Percentiles rank a stretch among this genome's conserved stretches.
These are phyloP conservation scores for Scleroderma citrinum DNA, from an alignment of 768 basidiomycete genomes.

Conservation along the genomic window DNA sequence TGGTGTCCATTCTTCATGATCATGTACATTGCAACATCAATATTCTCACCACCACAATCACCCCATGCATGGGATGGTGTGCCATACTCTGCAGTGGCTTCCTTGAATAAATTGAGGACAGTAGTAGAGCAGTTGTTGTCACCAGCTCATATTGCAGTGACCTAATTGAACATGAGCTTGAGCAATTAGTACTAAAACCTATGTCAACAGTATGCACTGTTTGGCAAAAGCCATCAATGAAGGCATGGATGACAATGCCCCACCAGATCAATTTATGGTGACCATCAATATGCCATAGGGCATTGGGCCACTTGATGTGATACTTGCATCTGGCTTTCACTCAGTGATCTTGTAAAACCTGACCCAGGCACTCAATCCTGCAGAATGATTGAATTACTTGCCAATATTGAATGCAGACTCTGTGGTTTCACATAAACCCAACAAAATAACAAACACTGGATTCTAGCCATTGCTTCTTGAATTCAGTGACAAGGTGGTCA, in stretches of 20 bases:
- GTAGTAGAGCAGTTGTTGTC: slow-evolving; percentile 29
- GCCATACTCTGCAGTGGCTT: background rate
- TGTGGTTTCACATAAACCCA: slow-evolving; percentile 22
- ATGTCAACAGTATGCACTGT: slow-evolving; percentile 11
- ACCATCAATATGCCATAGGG: slow-evolving; percentile 21
- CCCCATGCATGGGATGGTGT: slow-evolving; percentile 26
- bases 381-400: slow-evolving; percentile 21
- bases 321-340: slow-evolving; percentile 7
- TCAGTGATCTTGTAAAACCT: background rate
- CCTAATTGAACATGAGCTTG: slow-evolving; percentile 5
- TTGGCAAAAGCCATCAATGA: slow-evolving; percentile 25
- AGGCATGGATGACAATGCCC: slow-evolving; percentile 22
- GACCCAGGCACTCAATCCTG: slow-evolving; percentile 6
- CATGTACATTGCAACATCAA: slow-evolving; percentile 24
- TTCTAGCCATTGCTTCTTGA: slow-evolving; percentile 12
- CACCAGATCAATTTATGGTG: slow-evolving; percentile 26
- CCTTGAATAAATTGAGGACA: background rate
- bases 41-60: slow-evolving; percentile 36
- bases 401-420: slow-evolving; percentile 20
- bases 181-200: too few species aligned
- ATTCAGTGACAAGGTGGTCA: too few species aligned
- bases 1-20: slow-evolving; percentile 6
- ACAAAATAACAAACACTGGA: slow-evolving; percentile 25
- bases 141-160: slow-evolving; percentile 29
- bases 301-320: slow-evolving; percentile 10